Base-by-base conservation (phyloP, 2,329 filamentous ascomycete species). In the Neurospora sp. region DNA sequence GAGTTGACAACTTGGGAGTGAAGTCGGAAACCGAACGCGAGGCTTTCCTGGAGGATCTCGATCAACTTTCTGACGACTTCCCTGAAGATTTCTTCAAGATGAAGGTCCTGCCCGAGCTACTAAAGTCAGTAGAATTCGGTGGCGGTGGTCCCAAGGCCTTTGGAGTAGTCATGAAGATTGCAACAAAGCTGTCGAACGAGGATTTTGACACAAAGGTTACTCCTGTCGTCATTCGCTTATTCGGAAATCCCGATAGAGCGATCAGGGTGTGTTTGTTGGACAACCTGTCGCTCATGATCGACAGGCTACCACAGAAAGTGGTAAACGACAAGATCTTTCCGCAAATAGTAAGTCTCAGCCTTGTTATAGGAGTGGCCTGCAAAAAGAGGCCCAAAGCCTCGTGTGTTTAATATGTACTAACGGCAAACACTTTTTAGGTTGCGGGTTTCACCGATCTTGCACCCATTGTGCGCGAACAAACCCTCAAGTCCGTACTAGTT, bases 121-220 rank as follows among this genome's bases (percentile, higher is more conserved):
- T 99, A n/a, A 99, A 98, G 78, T 97, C 94, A 0, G 93, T 98
- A n/a, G 96, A 99, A 77, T 99, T 97, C 79, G 96, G 96, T 8
- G 96, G 95, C 11, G 96, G 96, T 38, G 96, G 96, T 0, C 92
- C 95, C 0, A 96, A 97, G 77, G 94, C 97, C 0, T 92, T 99
- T 71, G 83, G 86, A 1, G 89, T 97, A 1, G 92, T 97, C 52
- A 89, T 98, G 84, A 97, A 97, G 77, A 97, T 99, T 75, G 89
- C 93, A 4, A 84, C 89, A 7, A 98, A 97, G 77, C 83, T 99
- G 52, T 89, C 92, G 2, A 90, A 91, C 72, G 96, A 98, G 10
- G 96, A 99, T 78, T 99, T 96, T 78, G 92, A 96, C 66, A 79
- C 87, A 8, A 91, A 90, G 72, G 88, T 99, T 69, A 93, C 90